Evolutionary conservation across 495 filamentous ascomycete species (phyloP), one percentile per base, ranked within the genome.

Genomic region (Penicillium paxilli): DNA sequence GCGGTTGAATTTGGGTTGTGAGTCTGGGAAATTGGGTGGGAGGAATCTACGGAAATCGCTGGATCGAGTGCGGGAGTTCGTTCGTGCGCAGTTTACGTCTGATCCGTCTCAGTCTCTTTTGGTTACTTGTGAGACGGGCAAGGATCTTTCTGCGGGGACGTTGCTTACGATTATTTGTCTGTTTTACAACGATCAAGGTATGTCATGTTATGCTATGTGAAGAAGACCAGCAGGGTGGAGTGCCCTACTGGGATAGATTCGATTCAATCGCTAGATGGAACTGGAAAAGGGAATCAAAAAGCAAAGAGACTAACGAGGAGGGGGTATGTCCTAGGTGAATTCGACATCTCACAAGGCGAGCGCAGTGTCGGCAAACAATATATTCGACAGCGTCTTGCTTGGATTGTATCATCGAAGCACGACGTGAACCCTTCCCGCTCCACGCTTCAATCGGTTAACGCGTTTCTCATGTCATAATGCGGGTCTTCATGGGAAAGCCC

Each of bases 391-490:
- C 80, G 86, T 48, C 76, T 96, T 14, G 86, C 88, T 7, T 89
- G 86, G 77, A 89, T 97, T 47, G 86, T 89, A 54, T 85, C 81
- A 14, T 83, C 85, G 0, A 79, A 85, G 57, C 85, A 88, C 19
- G 85, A 87, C 55, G 85, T 85, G 14, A 95, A 94, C 64, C 91
- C 91, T 0, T 87, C 84, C 54, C 78, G 93, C 35, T 79, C 86
- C 24, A 96, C 91, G 1, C 70, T 98, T 45, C 89, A 96, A 66
- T 87, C 86, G 49, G 85, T 97, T 33, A 96, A 97, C 71, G 86
- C 87, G 33, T 96, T 90, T 58, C 73, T 98, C 40, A 94, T 98
- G 84, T 59, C 40, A 23, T 98, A 41, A 94, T 98, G 84, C 58
- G 30, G 26, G n/a, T 32, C 11, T 12, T 0, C 11, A 75, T 65